Evolutionary conservation across 495 filamentous ascomycete species (phyloP), one percentile per base, ranked within the genome.

Genomic region (Pyrenula aspistea): DNA sequence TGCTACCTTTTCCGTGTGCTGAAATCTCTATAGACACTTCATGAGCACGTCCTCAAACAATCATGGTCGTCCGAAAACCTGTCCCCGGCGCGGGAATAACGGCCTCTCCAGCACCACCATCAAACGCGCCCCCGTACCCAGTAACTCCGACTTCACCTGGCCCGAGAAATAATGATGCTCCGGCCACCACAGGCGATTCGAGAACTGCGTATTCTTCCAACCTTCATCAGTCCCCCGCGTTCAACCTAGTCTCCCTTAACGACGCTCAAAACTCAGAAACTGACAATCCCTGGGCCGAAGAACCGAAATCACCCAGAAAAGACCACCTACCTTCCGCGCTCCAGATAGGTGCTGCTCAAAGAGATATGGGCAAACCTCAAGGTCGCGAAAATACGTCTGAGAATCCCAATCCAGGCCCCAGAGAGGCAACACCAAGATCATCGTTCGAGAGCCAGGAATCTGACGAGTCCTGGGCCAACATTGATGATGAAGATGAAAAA

Each of bases 391-490:
- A 42, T 42, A 4, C 31, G 15, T 15, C 31, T 15, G 31, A 42
- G 31, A 15, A 25, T 12, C 36, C 58, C 24, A 21, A 61, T 24
- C 25, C n/a, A 19, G 36, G 47, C 10, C 49, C 58, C 15, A 49
- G 31, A 19, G 55, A 52, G 25, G 25, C 49, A 12, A 62, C 61
- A 12, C 61, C 61, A 36, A 58, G 60, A 24, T 61, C 59, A 11
- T 62, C 61, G 36, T 55, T 56, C 24, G 61, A 62, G 10, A 62
- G 61, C 25, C 55, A 58, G 22, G 36, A 36, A 22, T 61, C 59
- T 19, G n/a, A 22, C 1, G 25, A 25, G 11, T 42, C 31, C 8
- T 42, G 31, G 31, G 31, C 31, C 31, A 42, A 42, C 15, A 15
- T 42, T 4, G 31, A 42, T 15, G 31, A 42, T 42, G 31, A 8